Evolutionary conservation across 1,284 basidiomycete genomes (phyloP).

Genomic region (Melampsora abietis-canadensis): DNA sequence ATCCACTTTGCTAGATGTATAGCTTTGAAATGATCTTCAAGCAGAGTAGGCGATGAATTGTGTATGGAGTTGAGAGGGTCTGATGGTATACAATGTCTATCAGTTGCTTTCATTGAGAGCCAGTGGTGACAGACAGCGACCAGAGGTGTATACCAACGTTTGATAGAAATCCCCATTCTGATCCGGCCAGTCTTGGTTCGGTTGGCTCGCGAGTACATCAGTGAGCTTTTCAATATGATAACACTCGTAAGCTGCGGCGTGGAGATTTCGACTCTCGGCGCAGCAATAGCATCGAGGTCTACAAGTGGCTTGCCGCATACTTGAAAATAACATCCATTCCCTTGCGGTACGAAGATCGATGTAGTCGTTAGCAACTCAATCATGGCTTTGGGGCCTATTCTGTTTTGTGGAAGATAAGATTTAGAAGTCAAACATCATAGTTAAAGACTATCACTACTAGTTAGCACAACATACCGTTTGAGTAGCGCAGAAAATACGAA

Average conservation of each 20-base stretch:
- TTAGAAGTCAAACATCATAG: neutral
- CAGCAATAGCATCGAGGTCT: constrained; percentile 8
- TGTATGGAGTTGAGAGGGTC: constrained; percentile 20
- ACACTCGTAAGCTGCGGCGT: constrained; percentile 8
- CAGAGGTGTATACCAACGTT: neutral
- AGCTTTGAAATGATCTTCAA: constrained; percentile 10
- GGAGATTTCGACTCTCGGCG: neutral
- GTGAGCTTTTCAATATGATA: constrained; percentile 11
- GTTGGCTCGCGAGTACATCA: constrained; percentile 28
- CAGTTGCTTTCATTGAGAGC: neutral
- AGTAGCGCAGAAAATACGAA: constrained; percentile 15
- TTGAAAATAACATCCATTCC: constrained; percentile 38
- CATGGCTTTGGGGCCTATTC: constrained; percentile 24
- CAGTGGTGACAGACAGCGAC: too few species aligned
- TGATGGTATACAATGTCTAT: neutral
- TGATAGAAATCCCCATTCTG: constrained; percentile 7
- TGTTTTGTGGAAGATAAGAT: neutral
- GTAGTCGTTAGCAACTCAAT: constrained; percentile 23
- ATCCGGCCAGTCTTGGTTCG: constrained; percentile 5
- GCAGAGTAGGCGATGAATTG: neutral
- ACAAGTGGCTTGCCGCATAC: constrained; percentile 18
- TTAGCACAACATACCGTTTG: constrained; percentile 3
- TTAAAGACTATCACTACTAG: neutral
- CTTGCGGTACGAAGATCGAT: constrained; percentile 27
- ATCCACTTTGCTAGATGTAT: constrained; percentile 26